Conservation (phyloP, 164 flowering plant genomes). For the Stephania cephalantha region DNA sequence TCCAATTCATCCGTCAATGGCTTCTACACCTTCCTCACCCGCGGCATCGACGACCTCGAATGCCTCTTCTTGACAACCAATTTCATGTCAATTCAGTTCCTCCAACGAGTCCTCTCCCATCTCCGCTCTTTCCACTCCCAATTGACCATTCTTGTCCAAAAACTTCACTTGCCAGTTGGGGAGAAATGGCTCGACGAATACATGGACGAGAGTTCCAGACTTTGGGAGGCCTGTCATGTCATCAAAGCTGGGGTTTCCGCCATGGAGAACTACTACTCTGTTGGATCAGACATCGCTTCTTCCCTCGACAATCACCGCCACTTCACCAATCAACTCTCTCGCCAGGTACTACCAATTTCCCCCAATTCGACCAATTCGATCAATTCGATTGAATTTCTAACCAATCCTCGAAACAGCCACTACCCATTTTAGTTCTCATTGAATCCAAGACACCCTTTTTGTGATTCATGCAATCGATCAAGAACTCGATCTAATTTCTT, state of each 20-base stretch:
- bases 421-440: background rate
- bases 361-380: too few relatives aligned
- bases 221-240: conserved; percentile 90
- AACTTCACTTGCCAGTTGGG: conserved; percentile 78
- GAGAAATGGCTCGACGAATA: conserved; percentile 98
- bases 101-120: conserved; percentile 64
- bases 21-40: conserved; percentile 69
- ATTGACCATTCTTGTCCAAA: conserved; percentile 71
- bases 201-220: conserved; percentile 96
- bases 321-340: conserved; percentile 48
- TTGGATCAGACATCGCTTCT: conserved; percentile 48
- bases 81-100: conserved; percentile 91
- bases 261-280: conserved; percentile 63
- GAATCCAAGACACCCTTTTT: background rate
- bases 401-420: too few relatives aligned
- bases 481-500: background rate
- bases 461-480: background rate
- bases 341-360: conserved; percentile 48
- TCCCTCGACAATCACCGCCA: conserved; percentile 52
- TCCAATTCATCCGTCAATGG: conserved; percentile 77
- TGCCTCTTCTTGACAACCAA: conserved; percentile 41
- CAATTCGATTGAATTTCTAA: too few relatives aligned
- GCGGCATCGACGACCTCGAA: conserved; percentile 87
- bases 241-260: conserved; percentile 71
- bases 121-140: conserved; percentile 80